phyloP scores from a whole-genome alignment of 2,329 filamentous ascomycete species.

The Alternaria triticina region DNA sequence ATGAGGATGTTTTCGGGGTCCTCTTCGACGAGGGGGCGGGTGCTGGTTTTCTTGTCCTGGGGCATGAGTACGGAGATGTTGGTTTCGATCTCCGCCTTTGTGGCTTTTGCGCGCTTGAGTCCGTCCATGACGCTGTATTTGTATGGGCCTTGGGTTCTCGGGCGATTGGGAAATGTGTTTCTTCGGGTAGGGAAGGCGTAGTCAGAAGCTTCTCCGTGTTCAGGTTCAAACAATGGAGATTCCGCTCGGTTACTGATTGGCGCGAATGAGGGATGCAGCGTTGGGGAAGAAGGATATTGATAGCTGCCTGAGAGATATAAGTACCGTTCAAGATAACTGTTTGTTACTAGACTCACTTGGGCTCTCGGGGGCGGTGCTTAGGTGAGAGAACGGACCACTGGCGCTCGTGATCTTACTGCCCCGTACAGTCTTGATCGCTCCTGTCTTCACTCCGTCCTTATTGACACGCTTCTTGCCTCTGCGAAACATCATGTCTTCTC shows the following conservation, averaged over 20 bases:
- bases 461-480: neutral
- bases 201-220: neutral
- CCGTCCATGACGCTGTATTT: slow-evolving; percentile 8
- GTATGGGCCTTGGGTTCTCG: neutral
- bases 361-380: neutral
- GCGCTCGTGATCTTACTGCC: neutral
- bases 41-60: neutral
- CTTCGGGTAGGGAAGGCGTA: neutral
- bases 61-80: slow-evolving; percentile 19
- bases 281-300: neutral
- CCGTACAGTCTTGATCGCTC: neutral
- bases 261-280: no score
- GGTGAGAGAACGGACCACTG: neutral
- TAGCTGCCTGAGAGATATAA: neutral
- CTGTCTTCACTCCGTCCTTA: neutral
- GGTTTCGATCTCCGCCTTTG: slow-evolving; percentile 21
- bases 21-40: slow-evolving; percentile 11
- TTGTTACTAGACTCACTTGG: neutral
- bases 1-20: slow-evolving; percentile 45
- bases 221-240: slow-evolving; percentile 13
- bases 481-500: neutral
- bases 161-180: neutral
- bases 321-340: neutral
- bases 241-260: neutral
- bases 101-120: slow-evolving; percentile 23